Base-by-base conservation (phyloP, 2,329 filamentous ascomycete species). In the Lachnellula arida region DNA sequence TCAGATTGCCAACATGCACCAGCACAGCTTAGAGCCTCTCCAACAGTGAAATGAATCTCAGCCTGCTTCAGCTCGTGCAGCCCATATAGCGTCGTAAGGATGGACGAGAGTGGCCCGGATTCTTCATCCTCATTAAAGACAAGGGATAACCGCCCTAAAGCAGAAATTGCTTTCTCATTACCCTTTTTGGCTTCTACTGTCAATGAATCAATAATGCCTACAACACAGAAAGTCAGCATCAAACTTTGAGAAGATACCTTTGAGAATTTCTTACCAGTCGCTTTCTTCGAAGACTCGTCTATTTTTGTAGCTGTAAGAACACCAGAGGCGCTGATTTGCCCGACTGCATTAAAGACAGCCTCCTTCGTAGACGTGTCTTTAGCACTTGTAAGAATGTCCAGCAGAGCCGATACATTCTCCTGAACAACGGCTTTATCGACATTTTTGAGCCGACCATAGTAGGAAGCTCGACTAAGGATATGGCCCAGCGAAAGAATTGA, bases 1-100 rank as follows among this genome's bases (percentile, higher is more conserved):
- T 88, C 86, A 0, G 93, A 95, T 35, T 88, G 81, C 92, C 93
- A 97, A 40, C 92, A 86, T 39, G 81, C 84, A 39, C 89, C 81
- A 6, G 88, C 82, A 47, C 88, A 88, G 47, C 88, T 87, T 52
- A 97, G 80, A 12, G 94, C 91, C 69, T 96, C 92, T 14, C 94
- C 94, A 28, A 96, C 85, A 0, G 91, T 84, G 68, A 99, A 97
- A 60, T 97, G 93, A 1, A 92, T 81, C 70, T 97, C 93, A 0
- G 89, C 83, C 63, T 91, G 87, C 63, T 89, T 89, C 44, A 94
- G 83, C 68, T 96, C 91, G 64, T 95, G 88, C 3, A 97, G 76
- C 9, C 79, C 79, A 68, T 92, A 89, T 0, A 97, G 75, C 28
- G 82, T 84, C 11, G 84, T 78, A 12, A 91, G 73, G 5, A 96